Base-by-base conservation (phyloP, 106 monocot genomes). In the Xerophyta viscosa region DNA sequence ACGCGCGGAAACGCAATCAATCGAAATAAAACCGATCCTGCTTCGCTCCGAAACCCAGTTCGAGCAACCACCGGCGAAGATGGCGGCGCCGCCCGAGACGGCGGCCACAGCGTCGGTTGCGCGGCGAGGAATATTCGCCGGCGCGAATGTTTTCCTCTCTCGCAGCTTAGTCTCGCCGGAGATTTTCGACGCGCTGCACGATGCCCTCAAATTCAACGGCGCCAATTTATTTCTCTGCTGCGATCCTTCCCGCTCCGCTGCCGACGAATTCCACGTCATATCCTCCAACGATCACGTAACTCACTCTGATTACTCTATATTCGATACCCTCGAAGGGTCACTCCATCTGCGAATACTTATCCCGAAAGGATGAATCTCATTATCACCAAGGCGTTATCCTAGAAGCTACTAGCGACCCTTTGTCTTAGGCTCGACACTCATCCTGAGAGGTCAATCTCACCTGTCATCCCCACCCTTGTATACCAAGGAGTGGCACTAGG, bases 151-250 rank as follows among this genome's bases (percentile, higher is more conserved):
- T 37, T 89, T 71, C 79, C 77, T 96, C 27, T 96, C 96, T 0
- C 63, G 96, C 44, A 96, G 50, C 63, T 68, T 96, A 20, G 88
- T 89, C 12, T 52, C 96, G 3, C 89, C 84, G 26, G 96, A 96
- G 67, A 54, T 81, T 50, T 89, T 73, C 64, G 88, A 88, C 67
- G 78, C 96, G 52, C 60, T 96, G 37, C 81, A 82, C 50, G 96
- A 96, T 50, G 85, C 88, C 31, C 89, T 96, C 61, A 77, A 63
- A 18, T 67, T 89, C 57, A 96, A 96, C 69, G 96, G 96, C 49
- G 89, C 89, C 50, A 58, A 66, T 9, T 76, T 96, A 68, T 71
- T 81, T 65, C 70, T 82, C 45, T 85, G 88, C 71, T 78, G 67
- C 67, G 96, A 96, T 51, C 85, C 85, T 49, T 73, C 72, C 20